Evolutionary conservation across 2,329 filamentous ascomycete species (phyloP), one percentile per base, ranked within the genome.

Genomic region (Fusarium miscanthi): DNA sequence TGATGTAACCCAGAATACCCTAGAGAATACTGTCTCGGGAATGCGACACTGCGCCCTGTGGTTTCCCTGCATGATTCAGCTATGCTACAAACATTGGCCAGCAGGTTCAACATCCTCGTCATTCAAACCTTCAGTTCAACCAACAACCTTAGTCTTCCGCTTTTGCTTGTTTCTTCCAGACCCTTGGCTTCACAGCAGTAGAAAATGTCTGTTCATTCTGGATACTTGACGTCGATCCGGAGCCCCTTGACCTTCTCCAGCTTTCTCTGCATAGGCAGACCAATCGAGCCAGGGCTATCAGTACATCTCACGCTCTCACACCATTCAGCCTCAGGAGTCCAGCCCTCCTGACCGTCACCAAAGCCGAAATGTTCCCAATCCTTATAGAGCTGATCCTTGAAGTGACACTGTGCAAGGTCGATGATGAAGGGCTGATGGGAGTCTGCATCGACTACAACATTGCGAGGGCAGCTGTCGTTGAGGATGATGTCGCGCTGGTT

Each of bases 131-230:
- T 12, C 5, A 13, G 5, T 21, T 2, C 5, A 0, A 1, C 5
- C 23, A 0, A 27, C 0, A 0, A 9, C 4, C 23, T 45, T 9
- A 0, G 42, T 19, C 11, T 4, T 27, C 23, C 8, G 0, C 8
- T 0, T 3, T 45, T 45, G 17, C 11, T 9, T 4, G 7, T 27
- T 42, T 17, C 23, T 4, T 5, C 27, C 5, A 3, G 8, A 4
- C 3, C 42, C 25, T 45, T 7, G 5, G 12, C 1, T 9, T 21
- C 8, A 1, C 2, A 0, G 9, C 8, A 8, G 11, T 2, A 4
- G 4, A 13, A 4, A 19, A 19, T 8, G 0, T 1, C 13, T 13
- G 3, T 45, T 45, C 1, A 27, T 9, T 45, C 5, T 12, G 8
- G 42, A 45, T 45, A 45, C 23, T 13, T 45, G 0, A 45, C 8